A percentile compares a stretch with the other conserved stretches of the same genome.
Conservation (phyloP, 768 basidiomycete species). For the Auricularia cornea region DNA sequence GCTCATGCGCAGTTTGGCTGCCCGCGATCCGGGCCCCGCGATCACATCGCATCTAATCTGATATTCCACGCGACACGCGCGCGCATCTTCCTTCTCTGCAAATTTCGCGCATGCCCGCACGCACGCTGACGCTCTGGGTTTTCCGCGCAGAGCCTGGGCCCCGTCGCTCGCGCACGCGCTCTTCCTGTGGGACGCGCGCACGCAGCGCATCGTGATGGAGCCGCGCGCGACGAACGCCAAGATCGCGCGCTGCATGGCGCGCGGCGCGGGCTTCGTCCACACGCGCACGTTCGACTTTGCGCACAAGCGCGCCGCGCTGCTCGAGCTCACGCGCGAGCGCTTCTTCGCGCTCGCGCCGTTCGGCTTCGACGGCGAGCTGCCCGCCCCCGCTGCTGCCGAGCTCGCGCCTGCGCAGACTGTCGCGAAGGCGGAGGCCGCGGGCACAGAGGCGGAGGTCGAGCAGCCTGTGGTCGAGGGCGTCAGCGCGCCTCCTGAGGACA, state of each 20-base stretch:
- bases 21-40: not conserved
- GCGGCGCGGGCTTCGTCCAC: not conserved
- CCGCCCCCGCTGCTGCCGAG: not conserved
- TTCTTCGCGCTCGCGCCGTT: not conserved
- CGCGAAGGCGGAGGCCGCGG: too few relatives aligned
- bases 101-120: too few relatives aligned
- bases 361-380: not conserved
- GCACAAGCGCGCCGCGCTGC: not conserved
- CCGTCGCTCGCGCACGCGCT: not conserved
- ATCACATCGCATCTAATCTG: not conserved
- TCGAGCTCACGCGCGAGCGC: not conserved
- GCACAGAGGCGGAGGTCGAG: too few relatives aligned
- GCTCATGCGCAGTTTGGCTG: too few relatives aligned
- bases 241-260: not conserved
- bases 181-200: not conserved
- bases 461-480: too few relatives aligned
- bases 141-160: not conserved
- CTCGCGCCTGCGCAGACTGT: too few relatives aligned
- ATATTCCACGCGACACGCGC: not conserved
- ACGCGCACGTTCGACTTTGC: not conserved
- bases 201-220: conserved; percentile 1
- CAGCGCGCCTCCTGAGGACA: too few relatives aligned
- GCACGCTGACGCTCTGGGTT: too few relatives aligned
- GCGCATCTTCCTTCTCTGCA: not conserved
- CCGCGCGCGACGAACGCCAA: not conserved